Conservation (phyloP, 1,284 basidiomycete genomes). For the Lignosus rhinocerotis region DNA sequence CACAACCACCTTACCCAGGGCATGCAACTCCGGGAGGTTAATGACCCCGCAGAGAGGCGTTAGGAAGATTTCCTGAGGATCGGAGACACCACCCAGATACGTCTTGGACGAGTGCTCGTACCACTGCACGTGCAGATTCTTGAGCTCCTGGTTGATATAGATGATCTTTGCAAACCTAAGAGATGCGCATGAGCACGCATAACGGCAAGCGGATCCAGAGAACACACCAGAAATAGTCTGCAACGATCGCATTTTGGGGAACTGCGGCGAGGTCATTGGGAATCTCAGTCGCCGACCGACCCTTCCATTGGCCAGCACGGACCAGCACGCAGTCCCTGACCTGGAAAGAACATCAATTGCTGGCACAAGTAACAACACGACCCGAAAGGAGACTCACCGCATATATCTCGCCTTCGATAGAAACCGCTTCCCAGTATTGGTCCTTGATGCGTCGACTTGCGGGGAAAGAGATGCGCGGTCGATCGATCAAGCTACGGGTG, state of each 20-base stretch:
- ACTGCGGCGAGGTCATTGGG: conserved; percentile 35
- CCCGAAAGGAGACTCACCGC: conserved; percentile 30
- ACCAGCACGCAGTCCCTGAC: conserved; percentile 58
- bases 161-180: conserved; percentile 67
- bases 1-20: conserved; percentile 45
- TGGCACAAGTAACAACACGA: neutral
- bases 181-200: neutral
- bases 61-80: conserved; percentile 66
- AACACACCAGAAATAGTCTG: conserved; percentile 63
- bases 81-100: conserved; percentile 53
- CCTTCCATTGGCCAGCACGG: conserved; percentile 37
- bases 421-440: conserved; percentile 32
- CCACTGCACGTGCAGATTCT: conserved; percentile 66
- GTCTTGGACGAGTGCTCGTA: conserved; percentile 65
- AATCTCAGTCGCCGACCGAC: conserved; percentile 26
- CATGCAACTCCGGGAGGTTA: conserved; percentile 36
- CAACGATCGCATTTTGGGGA: conserved; percentile 34
- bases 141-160: conserved; percentile 43
- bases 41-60: conserved; percentile 53
- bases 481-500: conserved; percentile 2
- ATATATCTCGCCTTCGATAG: conserved; percentile 40
- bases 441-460: conserved; percentile 9
- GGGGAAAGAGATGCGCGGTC: conserved; percentile 13
- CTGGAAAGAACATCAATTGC: conserved; percentile 35
- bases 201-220: neutral